These are phyloP conservation scores for Xylariaceae sp. DNA, from an alignment of 2,329 filamentous ascomycete species.

Conservation along the genomic window DNA sequence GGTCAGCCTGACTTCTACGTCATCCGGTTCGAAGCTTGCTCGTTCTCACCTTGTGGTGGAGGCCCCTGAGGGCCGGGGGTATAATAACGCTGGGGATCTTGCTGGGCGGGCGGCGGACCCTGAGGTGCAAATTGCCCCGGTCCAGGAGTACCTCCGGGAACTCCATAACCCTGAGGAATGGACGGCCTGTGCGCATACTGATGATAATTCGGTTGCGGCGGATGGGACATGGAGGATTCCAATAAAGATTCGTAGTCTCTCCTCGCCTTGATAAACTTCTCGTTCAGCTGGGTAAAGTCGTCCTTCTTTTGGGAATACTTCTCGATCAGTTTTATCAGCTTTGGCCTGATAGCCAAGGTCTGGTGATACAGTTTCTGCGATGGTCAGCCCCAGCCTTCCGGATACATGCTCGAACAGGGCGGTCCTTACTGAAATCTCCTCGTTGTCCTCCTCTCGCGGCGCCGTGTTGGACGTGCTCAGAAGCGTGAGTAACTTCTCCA, in stretches of 20 bases:
- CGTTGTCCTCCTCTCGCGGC: constrained; percentile 81
- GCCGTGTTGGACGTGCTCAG: constrained; percentile 80
- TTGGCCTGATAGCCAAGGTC: constrained; percentile 87
- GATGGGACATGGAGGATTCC: constrained; percentile 92
- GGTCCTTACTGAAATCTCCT: constrained; percentile 75
- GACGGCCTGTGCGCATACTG: constrained; percentile 53
- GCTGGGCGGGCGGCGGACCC: constrained; percentile 35
- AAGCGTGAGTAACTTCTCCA: constrained; percentile 70
- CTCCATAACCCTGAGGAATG: constrained; percentile 38
- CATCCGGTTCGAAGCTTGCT: too few relatives aligned
- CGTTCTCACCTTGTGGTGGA: constrained; percentile 31
- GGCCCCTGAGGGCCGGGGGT: constrained; percentile 46
- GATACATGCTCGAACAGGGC: neutral
- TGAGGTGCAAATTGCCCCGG: constrained; percentile 32
- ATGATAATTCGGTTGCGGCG: constrained; percentile 71
- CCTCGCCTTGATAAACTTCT: constrained; percentile 98
- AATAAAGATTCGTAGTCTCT: constrained; percentile 94
- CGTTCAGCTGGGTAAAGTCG: constrained; percentile 96
- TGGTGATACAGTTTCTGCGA: constrained; percentile 74
- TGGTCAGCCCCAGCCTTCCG: constrained; percentile 25
- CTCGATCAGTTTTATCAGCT: constrained; percentile 94
- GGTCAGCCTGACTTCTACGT: constrained; percentile 19
- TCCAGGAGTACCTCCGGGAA: constrained; percentile 23
- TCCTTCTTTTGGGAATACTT: constrained; percentile 99
- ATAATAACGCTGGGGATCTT: constrained; percentile 63